Evolutionary conservation across 257 asterid species (phyloP).

Genomic region (Solanum clarkiae): DNA sequence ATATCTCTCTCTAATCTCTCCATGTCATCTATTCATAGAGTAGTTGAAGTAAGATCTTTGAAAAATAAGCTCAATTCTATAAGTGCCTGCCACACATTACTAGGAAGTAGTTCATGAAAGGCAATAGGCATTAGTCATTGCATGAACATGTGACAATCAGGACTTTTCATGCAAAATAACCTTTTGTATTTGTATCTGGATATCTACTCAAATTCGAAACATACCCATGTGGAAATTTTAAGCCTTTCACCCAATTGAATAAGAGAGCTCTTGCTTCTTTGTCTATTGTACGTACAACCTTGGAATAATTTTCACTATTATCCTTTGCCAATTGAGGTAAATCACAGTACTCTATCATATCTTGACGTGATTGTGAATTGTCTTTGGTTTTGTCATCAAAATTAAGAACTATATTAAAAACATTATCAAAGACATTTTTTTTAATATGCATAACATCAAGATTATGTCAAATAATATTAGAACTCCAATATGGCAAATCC

Average conservation of each 20-base stretch:
- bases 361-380: background rate
- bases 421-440: background rate
- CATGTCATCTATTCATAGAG: background rate
- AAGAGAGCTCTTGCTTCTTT: too few species aligned
- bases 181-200: too few species aligned
- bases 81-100: background rate
- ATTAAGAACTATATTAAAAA: too few species aligned
- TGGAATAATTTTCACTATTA: too few species aligned
- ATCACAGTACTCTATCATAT: background rate
- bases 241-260: too few species aligned
- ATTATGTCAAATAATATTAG: background rate
- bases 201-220: too few species aligned
- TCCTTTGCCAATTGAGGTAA: too few species aligned
- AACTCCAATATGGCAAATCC: background rate
- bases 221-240: background rate
- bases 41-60: background rate
- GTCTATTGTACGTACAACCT: too few species aligned
- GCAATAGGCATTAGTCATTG: background rate
- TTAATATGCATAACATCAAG: background rate
- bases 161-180: background rate
- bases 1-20: too few species aligned
- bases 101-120: background rate
- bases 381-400: background rate
- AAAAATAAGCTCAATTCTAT: background rate
- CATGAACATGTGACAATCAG: background rate